Percentiles rank a stretch among this genome's conserved stretches.
These are phyloP conservation scores for Claviceps maximensis DNA, from an alignment of 2,329 filamentous ascomycete species.

Conservation along the genomic window DNA sequence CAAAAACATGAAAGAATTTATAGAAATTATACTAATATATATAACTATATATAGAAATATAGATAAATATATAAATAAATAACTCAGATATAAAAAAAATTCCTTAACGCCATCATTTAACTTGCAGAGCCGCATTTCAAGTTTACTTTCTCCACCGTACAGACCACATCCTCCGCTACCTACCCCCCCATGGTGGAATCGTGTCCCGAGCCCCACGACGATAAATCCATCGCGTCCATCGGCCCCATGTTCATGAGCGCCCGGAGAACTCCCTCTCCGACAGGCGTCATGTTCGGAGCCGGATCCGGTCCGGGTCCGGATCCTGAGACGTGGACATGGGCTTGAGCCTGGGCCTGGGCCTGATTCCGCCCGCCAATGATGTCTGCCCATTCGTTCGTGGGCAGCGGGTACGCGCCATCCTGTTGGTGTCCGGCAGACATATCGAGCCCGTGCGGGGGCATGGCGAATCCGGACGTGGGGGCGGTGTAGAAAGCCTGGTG, in stretches of 20 bases:
- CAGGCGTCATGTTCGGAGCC: constrained; percentile 33
- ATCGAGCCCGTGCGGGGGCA: constrained; percentile 8
- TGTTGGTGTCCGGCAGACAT: constrained; percentile 14
- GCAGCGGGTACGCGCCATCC: constrained; percentile 2
- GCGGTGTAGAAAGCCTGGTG: constrained; percentile 28
- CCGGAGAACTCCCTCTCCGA: constrained; percentile 43
- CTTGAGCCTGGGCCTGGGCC: constrained; percentile 16
- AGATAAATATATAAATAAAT: too few relatives aligned
- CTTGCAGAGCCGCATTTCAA: too few relatives aligned
- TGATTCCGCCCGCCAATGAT: constrained; percentile 23
- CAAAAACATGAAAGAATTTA: too few relatives aligned
- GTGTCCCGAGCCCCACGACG: constrained; percentile 30
- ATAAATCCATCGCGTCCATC: constrained; percentile 47
- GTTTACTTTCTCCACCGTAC: too few relatives aligned
- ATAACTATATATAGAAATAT: too few relatives aligned
- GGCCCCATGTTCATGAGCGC: constrained; percentile 45
- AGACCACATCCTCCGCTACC: not conserved
- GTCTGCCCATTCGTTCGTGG: constrained; percentile 28
- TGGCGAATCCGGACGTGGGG: constrained; percentile 23
- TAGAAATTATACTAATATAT: too few relatives aligned
- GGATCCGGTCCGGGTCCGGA: constrained; percentile 15
- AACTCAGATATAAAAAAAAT: too few relatives aligned
- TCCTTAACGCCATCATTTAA: too few relatives aligned
- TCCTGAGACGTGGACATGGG: constrained; percentile 8
- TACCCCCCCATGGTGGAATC: constrained; percentile 12